Conservation (phyloP, 495 filamentous ascomycete species). For the Aspergillus affinis region DNA sequence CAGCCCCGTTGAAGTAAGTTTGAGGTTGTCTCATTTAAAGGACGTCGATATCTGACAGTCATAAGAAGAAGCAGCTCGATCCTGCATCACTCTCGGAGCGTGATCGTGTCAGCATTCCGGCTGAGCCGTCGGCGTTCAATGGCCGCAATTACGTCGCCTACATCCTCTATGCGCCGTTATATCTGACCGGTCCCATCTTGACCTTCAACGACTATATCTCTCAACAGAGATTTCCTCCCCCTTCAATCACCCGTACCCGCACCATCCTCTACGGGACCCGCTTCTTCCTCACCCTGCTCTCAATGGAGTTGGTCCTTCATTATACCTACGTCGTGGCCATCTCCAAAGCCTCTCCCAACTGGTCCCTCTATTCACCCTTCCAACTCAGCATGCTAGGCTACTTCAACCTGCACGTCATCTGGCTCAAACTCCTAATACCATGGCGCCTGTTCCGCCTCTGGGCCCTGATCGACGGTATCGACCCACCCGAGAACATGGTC, state of each 20-base stretch:
- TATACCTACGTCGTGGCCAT: constrained; percentile 94
- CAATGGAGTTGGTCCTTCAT: constrained; percentile 93
- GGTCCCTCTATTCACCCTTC: constrained; percentile 80
- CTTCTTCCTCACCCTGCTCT: constrained; percentile 76
- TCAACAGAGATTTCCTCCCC: constrained; percentile 70
- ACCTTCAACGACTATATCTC: constrained; percentile 99
- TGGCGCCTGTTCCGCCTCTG: constrained; percentile 98
- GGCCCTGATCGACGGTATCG: constrained; percentile 83
- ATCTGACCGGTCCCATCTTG: constrained; percentile 87
- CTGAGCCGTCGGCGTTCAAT: constrained; percentile 63
- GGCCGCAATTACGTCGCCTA: constrained; percentile 88
- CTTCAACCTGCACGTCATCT: constrained; percentile 97
- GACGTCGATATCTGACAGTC: constrained; percentile 52
- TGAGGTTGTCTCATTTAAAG: constrained; percentile 6
- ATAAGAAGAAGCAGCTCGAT: constrained; percentile 98
- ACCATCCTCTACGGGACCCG: constrained; percentile 79
- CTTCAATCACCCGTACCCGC: constrained; percentile 62
- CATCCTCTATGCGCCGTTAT: constrained; percentile 86
- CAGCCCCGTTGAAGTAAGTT: constrained; percentile 80
- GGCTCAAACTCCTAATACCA: constrained; percentile 94
- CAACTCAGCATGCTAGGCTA: constrained; percentile 90
- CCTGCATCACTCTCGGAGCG: constrained; percentile 79
- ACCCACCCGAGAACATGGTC: constrained; percentile 97
- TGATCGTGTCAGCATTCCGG: constrained; percentile 78
- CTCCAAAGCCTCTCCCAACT: constrained; percentile 72